These are phyloP conservation scores for Blepharisma japonicum DNA, from an alignment of 73 alveolate species.

Conservation along the genomic window DNA sequence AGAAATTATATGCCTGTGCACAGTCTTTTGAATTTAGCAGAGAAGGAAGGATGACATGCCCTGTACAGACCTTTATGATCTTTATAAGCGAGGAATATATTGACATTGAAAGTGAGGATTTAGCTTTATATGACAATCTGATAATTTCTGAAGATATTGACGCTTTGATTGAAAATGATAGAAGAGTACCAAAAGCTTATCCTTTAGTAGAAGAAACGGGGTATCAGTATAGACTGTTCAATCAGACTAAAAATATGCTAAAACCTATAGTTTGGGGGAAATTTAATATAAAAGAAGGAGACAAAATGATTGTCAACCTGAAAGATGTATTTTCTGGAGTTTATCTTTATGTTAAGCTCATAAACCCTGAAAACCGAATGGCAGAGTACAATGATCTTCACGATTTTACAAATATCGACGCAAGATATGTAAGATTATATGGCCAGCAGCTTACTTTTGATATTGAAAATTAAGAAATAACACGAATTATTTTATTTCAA, in stretches of 20 bases:
- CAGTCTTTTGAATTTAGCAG: not conserved
- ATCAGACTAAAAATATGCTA: not conserved
- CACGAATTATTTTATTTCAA: no score
- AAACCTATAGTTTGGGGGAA: not conserved
- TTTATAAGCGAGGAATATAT: not conserved
- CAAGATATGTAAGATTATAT: not conserved
- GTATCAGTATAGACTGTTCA: not conserved
- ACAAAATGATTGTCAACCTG: not conserved
- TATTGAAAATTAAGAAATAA: no score
- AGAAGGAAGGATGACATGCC: constrained; percentile 9
- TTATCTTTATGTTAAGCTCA: not conserved
- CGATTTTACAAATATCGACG: not conserved
- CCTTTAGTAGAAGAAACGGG: not conserved
- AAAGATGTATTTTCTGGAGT: not conserved
- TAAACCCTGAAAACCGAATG: constrained; percentile 10
- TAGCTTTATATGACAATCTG: not conserved
- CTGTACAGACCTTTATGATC: constrained; percentile 4
- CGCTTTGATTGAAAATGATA: not conserved
- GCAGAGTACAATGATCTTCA: not conserved
- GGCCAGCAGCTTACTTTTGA: no score
- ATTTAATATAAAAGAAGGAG: not conserved
- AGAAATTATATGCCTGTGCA: not conserved
- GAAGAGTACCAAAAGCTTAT: not conserved
- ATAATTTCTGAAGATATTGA: not conserved
- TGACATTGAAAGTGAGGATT: not conserved